These are phyloP conservation scores for Danielozyma ontarioensis DNA, from an alignment of 805 yeast genomes.

Conservation along the genomic window DNA sequence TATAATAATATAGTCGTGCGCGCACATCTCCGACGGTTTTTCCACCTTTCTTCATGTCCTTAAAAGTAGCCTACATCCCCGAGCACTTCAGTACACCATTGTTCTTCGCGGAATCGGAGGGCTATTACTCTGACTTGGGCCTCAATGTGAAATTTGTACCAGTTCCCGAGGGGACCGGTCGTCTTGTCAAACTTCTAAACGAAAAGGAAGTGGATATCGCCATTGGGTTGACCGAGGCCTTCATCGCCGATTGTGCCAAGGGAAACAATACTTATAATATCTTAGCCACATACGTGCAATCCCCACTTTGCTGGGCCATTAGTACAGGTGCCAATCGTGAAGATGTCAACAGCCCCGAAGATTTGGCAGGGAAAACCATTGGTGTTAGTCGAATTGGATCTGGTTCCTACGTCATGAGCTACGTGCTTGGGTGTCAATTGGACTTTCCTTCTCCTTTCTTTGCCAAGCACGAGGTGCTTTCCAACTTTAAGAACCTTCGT, in stretches of 20 bases:
- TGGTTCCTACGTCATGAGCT: constrained; percentile 89
- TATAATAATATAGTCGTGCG: too few species aligned
- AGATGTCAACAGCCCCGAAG: constrained; percentile 46
- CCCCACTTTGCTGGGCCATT: constrained; percentile 88
- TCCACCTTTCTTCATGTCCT: too few species aligned
- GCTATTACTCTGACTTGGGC: constrained; percentile 45
- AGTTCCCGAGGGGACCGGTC: constrained; percentile 85
- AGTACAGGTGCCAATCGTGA: constrained; percentile 65
- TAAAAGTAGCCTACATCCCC: constrained; percentile 78
- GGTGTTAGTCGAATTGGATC: constrained; percentile 87
- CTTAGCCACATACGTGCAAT: constrained; percentile 77
- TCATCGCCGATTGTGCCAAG: constrained; percentile 74
- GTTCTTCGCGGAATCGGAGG: constrained; percentile 60
- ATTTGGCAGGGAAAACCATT: constrained; percentile 57
- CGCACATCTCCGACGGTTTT: too few species aligned
- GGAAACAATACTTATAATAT: constrained; percentile 62
- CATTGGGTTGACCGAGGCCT: constrained; percentile 88
- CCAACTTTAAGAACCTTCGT: constrained; percentile 70
- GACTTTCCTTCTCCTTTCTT: constrained; percentile 50
- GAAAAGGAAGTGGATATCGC: constrained; percentile 68
- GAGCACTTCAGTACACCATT: constrained; percentile 91
- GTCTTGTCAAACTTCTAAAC: constrained; percentile 68
- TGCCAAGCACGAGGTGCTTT: constrained; percentile 49
- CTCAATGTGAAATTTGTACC: constrained; percentile 59
- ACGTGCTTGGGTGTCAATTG: constrained; percentile 64